Conservation (phyloP, 371 early-diverging fungal species). For the Phascolomyces articulosus region DNA sequence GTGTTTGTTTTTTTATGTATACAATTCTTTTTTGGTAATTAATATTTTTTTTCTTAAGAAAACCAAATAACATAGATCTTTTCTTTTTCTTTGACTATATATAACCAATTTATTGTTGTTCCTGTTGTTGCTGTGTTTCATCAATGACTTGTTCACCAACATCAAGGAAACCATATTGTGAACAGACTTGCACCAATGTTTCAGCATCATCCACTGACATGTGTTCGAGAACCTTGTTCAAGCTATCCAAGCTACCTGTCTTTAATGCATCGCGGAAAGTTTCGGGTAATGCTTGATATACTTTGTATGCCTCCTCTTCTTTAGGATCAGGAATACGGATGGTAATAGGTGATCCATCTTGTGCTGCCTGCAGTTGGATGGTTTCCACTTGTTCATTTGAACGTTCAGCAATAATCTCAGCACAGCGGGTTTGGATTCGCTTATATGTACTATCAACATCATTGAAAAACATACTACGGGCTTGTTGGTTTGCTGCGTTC, state of each 20-base stretch:
- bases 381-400: slow-evolving; percentile 61
- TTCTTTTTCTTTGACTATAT: too few relatives aligned
- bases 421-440: slow-evolving; percentile 79
- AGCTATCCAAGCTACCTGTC: slow-evolving; percentile 74
- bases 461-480: slow-evolving; percentile 76
- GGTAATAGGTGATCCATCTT: slow-evolving; percentile 63
- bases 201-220: slow-evolving; percentile 77
- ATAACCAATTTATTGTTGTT: not conserved
- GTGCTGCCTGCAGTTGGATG: slow-evolving; percentile 73
- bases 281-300: slow-evolving; percentile 72
- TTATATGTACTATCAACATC: slow-evolving; percentile 85
- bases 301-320: slow-evolving; percentile 55
- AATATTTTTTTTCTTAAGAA: too few relatives aligned
- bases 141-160: slow-evolving; percentile 64
- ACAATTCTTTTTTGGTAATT: too few relatives aligned
- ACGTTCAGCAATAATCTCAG: slow-evolving; percentile 66
- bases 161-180: slow-evolving; percentile 74
- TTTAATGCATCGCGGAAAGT: slow-evolving; percentile 79
- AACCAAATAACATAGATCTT: too few relatives aligned
- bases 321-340: slow-evolving; percentile 45
- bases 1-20: too few relatives aligned
- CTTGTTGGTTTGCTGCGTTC: slow-evolving; percentile 51
- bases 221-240: slow-evolving; percentile 80
- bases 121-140: slow-evolving; percentile 22
- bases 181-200: slow-evolving; percentile 69